A percentile compares a stretch with the other conserved stretches of the same genome.
These are phyloP conservation scores for Lepiota subincarnata DNA, from an alignment of 768 basidiomycete species.

Conservation along the genomic window DNA sequence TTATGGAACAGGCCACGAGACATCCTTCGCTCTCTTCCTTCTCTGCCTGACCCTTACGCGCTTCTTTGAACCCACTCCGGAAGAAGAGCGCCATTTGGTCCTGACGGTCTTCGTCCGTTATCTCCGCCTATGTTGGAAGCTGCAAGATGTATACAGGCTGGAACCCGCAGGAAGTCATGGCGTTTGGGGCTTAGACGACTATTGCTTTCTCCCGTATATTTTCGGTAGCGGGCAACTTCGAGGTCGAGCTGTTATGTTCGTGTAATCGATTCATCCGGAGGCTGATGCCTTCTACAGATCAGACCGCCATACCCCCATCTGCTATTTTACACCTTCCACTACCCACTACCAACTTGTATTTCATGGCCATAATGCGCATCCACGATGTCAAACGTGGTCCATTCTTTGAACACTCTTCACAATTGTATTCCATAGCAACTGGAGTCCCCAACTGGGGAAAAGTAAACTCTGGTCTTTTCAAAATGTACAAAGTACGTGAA, in stretches of 20 bases:
- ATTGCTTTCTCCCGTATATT: constrained; percentile 81
- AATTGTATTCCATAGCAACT: constrained; percentile 79
- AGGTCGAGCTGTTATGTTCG: constrained; percentile 44
- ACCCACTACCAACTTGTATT: constrained; percentile 73
- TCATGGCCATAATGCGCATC: constrained; percentile 73
- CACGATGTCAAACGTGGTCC: constrained; percentile 80
- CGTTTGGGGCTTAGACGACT: constrained; percentile 97
- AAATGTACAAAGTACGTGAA: constrained; percentile 84
- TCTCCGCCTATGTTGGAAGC: constrained; percentile 72
- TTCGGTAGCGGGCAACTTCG: constrained; percentile 89
- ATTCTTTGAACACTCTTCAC: constrained; percentile 90
- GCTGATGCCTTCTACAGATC: constrained; percentile 39
- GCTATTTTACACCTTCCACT: constrained; percentile 56
- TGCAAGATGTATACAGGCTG: constrained; percentile 86
- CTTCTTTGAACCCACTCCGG: constrained; percentile 51
- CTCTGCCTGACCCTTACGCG: constrained; percentile 67
- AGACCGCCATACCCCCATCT: constrained; percentile 58
- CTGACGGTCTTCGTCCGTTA: constrained; percentile 76
- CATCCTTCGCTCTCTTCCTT: constrained; percentile 80
- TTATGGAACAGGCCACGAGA: constrained; percentile 96
- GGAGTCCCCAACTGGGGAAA: constrained; percentile 92
- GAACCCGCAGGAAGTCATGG: constrained; percentile 98
- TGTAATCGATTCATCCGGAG: constrained; percentile 9
- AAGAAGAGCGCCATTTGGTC: constrained; percentile 58
- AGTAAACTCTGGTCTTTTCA: constrained; percentile 84